Base-by-base conservation (phyloP, 805 yeast species). In the Wickerhamiella hasegawae region DNA sequence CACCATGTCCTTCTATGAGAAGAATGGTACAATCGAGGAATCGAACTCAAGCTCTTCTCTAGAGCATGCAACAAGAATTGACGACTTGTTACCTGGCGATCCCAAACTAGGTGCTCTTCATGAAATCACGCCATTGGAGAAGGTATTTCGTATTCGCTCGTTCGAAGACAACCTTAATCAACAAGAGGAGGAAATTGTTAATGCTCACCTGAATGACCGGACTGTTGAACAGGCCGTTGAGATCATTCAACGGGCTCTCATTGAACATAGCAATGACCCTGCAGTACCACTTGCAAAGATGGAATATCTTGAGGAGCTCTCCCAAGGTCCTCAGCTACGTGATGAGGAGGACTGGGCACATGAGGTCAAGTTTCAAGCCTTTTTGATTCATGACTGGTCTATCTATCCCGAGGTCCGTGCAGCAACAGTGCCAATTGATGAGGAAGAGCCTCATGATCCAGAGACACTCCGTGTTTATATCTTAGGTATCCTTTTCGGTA, bases 321-420 rank as follows among this genome's bases (percentile, higher is more conserved):
- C 51, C 4, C 34, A 11, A 8, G 24, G 49, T 3, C 45, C 44
- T 0, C 8, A 34, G 1, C 34, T 29, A 8, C 5, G 20, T 1
- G 32, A 31, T 1, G 29, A 20, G 4, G 56, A 57, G 4, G 48
- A 48, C n/a, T 5, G 18, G 25, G 18, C 16, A 2, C 19, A 15
- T 9, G 34, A 31, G 27, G 52, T 52, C 24, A 57, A 54, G 36
- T 48, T 62, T 23, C 64, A 65, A 38, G 71, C 71, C 4, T 62
- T 59, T 19, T 47, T 68, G 30, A 55, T 53, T 30, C 30, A 43
- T 33, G 55, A 49, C 40, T 65, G 63, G 49, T 69, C 76, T 1
- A 73, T 75, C 4, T 71, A 71, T 42, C 73, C 76, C 3, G 76
- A 71, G 46, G 73, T 73, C 11, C 55, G 78, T 21, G 65, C 76